phyloP scores from a whole-genome alignment of 2,329 filamentous ascomycete species.

The Sarocladium brachiariae region DNA sequence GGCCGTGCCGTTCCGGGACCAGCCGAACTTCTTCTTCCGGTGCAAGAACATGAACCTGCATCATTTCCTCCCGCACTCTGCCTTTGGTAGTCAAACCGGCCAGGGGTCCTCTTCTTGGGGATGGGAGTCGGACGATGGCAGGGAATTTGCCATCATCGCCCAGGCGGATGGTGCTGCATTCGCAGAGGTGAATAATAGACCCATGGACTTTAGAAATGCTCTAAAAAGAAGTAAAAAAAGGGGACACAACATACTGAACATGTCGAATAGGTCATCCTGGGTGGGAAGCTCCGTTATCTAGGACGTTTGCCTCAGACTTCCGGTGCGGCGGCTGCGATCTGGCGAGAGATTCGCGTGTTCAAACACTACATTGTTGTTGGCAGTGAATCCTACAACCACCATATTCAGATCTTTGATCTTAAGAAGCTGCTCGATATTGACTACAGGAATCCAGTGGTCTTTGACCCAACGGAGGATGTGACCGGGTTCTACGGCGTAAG shows the following conservation, averaged over 20 bases:
- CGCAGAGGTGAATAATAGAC: conserved; percentile 32
- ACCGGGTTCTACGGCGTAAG: conserved; percentile 24
- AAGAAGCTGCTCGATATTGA: conserved; percentile 45
- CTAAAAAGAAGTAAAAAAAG: neutral
- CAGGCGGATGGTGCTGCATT: conserved; percentile 49
- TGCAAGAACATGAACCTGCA: conserved; percentile 37
- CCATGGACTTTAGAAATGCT: neutral
- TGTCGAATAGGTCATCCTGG: conserved; percentile 27
- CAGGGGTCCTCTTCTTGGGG: conserved; percentile 41
- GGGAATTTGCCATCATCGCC: conserved; percentile 48
- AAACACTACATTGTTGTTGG: conserved; percentile 31
- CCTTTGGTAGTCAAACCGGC: conserved; percentile 26
- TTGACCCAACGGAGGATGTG: conserved; percentile 21
- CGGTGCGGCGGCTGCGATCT: conserved; percentile 35
- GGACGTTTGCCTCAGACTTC: conserved; percentile 42
- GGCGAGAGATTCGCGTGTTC: conserved; percentile 44
- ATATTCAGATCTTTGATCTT: conserved; percentile 59
- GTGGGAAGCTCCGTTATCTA: conserved; percentile 44
- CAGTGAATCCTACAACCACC: conserved; percentile 39
- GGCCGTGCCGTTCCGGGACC: conserved; percentile 32
- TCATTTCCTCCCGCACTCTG: conserved; percentile 28
- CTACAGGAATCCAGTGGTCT: conserved; percentile 28
- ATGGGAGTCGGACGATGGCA: conserved; percentile 43
- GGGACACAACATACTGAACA: conserved; percentile 13
- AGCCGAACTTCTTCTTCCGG: conserved; percentile 36